Base-by-base conservation (phyloP, 495 filamentous ascomycete genomes). In the Hypoxylon trugodes region DNA sequence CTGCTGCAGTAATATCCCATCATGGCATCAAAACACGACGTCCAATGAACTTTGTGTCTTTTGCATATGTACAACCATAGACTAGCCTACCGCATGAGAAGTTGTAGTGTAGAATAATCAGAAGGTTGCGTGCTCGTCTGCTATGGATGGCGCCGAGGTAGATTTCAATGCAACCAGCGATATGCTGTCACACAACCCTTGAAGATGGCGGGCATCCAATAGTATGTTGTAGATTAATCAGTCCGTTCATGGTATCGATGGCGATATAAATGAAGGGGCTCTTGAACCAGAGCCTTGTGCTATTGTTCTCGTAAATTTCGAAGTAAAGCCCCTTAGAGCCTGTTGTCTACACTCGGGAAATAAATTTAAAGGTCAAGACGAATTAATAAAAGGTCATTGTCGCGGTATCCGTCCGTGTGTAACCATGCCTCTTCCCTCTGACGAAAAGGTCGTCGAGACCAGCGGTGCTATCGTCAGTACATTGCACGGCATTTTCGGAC, bases 351-450 rank as follows among this genome's bases (percentile, higher is more conserved):
- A 30, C 28, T 30, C 4, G 10, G 4, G 5, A 10, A 30, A 10
- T 30, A 30, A 30, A 30, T 10, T 10, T 5, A 30, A 30, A 5
- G 10, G 10, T 10, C 28, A 10, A 4, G 32, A n/a, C n/a, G 12
- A 40, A 47, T 0, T 15, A 21, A 32, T 22, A 26, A 13, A 48
- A 33, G 15, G n/a, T 9, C 15, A 16, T 10, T 25, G 1, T 41
- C 15, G 4, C 5, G 7, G 18, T 21, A 25, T 4, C 4, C n/a
- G 18, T 3, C 4, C n/a, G 18, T 3, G 33, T n/a, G 8, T 5
- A 54, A 6, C 18, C 7, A 80, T 80, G 78, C 78, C 78, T 74
- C 73, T 79, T 42, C 75, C 78, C n/a, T 53, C 57, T n/a, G 75
- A 80, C 61, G 52, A 71, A 24, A 54, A 73, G 33, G 58, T 77